Conservation (phyloP, 345 rosid genomes). For the Laguncularia racemosa region DNA sequence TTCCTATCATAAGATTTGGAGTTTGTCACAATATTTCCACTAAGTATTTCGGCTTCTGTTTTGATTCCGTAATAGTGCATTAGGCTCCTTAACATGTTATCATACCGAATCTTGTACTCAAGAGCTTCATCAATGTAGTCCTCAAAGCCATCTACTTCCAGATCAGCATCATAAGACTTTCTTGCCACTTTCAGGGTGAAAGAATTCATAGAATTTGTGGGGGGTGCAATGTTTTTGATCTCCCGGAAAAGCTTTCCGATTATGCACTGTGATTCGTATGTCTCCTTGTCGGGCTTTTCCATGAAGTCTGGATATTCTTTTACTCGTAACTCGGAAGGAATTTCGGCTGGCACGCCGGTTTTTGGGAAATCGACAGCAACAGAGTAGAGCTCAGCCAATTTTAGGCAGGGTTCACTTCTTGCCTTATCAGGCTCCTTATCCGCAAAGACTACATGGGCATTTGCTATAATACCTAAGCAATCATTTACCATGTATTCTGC, state of each 20-base stretch:
- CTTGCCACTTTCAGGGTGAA: constrained; percentile 31
- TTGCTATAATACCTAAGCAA: constrained; percentile 36
- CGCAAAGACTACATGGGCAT: constrained; percentile 37
- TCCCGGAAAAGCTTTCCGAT: constrained; percentile 48
- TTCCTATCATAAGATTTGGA: constrained; percentile 33
- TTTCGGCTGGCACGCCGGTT: constrained; percentile 49
- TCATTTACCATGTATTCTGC: constrained; percentile 23
- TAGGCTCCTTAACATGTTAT: too few species aligned
- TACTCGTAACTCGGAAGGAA: constrained; percentile 25
- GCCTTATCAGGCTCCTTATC: constrained; percentile 36
- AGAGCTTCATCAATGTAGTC: constrained; percentile 33
- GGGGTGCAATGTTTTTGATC: constrained; percentile 29
- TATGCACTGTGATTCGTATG: too few species aligned
- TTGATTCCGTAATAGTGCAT: too few species aligned
- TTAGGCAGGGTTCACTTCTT: constrained; percentile 23
- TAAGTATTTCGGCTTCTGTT: too few species aligned
- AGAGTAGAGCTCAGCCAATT: constrained; percentile 38
- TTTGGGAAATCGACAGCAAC: constrained; percentile 52
- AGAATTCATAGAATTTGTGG: constrained; percentile 9
- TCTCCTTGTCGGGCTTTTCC: too few species aligned
- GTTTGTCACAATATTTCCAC: too few species aligned
- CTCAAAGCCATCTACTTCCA: constrained; percentile 55
- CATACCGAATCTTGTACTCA: constrained; percentile 35
- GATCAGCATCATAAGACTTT: constrained; percentile 31
- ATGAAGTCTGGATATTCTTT: too few species aligned